Evolutionary conservation across 2,329 filamentous ascomycete genomes (phyloP).

Genomic region (Hymenoscyphus linearis): DNA sequence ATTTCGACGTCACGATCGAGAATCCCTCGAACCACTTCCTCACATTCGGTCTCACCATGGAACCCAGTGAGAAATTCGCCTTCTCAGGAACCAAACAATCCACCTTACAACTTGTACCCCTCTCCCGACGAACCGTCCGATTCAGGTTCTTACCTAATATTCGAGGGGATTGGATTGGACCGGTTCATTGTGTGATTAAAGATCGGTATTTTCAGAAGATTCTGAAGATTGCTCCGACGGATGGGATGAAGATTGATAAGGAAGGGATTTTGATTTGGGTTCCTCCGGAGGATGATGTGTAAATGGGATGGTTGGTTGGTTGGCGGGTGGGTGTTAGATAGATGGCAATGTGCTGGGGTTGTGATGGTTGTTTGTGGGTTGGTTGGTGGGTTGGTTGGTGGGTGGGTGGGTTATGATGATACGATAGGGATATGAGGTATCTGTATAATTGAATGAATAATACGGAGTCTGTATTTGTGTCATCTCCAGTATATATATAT

Average conservation of each 20-base stretch:
- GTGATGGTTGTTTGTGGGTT: no score
- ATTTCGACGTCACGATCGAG: constrained; percentile 70
- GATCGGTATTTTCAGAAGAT: constrained; percentile 94
- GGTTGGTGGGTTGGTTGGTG: neutral
- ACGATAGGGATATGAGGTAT: constrained; percentile 1
- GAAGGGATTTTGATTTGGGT: constrained; percentile 61
- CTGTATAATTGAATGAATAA: no score
- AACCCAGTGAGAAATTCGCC: constrained; percentile 85
- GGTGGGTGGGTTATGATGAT: constrained; percentile 1
- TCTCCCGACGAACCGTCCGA: constrained; percentile 67
- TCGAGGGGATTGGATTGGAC: constrained; percentile 63
- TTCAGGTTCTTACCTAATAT: constrained; percentile 69
- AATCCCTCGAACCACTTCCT: constrained; percentile 94
- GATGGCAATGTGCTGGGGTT: neutral
- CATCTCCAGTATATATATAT: no score
- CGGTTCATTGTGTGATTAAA: constrained; percentile 64
- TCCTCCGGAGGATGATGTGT: constrained; percentile 31
- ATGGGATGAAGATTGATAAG: constrained; percentile 61
- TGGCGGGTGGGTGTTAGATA: neutral
- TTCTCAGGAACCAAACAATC: constrained; percentile 85
- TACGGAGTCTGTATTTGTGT: no score
- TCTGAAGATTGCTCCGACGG: constrained; percentile 72
- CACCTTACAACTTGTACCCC: constrained; percentile 73
- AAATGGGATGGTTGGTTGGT: no score
- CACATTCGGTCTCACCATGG: constrained; percentile 88